Base-by-base conservation (phyloP, 108 stramenopile species). In the Cylindrotheca fusiformis region DNA sequence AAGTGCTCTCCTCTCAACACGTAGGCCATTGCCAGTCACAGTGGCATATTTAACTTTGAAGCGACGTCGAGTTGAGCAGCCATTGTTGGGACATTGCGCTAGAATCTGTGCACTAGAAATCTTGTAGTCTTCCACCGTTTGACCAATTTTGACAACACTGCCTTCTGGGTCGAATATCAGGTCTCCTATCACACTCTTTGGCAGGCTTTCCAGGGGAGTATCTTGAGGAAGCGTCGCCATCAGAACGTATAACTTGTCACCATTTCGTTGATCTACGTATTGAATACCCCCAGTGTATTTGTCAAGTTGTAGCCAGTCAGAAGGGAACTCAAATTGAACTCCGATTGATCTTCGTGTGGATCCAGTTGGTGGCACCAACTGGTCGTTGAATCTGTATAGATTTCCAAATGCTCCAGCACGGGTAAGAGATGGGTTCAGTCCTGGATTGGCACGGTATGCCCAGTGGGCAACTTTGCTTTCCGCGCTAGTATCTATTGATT, bases 181-280 rank as follows among this genome's bases (percentile, higher is more conserved):
- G 48, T 76, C 72, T 0, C 75, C 83, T 51, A 90, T 78, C 58
- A 66, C 84, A 0, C 53, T 46, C 52, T 84, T 86, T 17, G 68
- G 23, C 8, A 86, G 65, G 0, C 68, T 80, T 30, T 73, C 71
- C 36, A 90, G 63, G 44, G 51, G 52, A 4, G 58, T 75, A 2
- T 68, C 81, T 14, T 51, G 46, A 8, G 88, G 88, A 21, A 90
- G 61, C n/a, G 47, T 61, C 2, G 85, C 76, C 19, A 66, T 68
- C 14, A 90, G 54, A 6, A 84, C 75, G 59, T 90, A 90, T 27
- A 90, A 55, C 56, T 84, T 84, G 56, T 86, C 85, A 14, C 88
- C 88, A 68, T 90, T 86, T 19, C 88, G 64, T 65, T 90, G 88
- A 71, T 90, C 88, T 25, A 90, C 88, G 55, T 86, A 90, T 58